Evolutionary conservation across 495 filamentous ascomycete species (phyloP).

Genomic region (Trichoderma parareesei): DNA sequence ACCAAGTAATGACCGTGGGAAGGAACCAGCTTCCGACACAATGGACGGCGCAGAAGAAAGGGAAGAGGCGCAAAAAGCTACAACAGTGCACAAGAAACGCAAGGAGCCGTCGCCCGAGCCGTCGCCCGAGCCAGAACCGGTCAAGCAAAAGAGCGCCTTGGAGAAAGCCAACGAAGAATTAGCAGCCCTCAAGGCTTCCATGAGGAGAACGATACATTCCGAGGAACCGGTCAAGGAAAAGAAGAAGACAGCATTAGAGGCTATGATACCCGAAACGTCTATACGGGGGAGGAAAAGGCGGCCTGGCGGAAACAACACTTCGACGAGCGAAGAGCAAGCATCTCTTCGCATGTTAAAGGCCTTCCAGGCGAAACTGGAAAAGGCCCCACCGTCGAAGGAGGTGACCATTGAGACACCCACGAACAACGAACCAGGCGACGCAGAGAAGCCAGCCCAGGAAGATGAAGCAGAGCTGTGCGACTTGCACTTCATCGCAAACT

Average conservation of each 20-base stretch:
- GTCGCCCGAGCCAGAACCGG: constrained; percentile 40
- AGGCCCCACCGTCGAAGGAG: constrained; percentile 42
- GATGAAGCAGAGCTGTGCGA: constrained; percentile 72
- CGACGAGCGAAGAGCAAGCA: constrained; percentile 47
- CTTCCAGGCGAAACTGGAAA: constrained; percentile 71
- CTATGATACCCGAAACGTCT: constrained; percentile 75
- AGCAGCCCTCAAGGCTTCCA: constrained; percentile 79
- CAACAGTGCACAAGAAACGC: constrained; percentile 13
- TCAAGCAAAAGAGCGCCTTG: constrained; percentile 31
- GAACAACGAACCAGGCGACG: constrained; percentile 24
- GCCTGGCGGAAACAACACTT: constrained; percentile 35
- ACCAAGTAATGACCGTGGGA: constrained; percentile 16
- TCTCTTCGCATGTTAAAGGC: constrained; percentile 61
- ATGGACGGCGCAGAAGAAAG: neutral
- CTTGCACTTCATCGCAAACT: constrained; percentile 87
- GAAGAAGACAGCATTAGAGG: constrained; percentile 68
- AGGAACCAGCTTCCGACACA: constrained; percentile 14
- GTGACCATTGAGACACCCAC: constrained; percentile 19
- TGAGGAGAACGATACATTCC: constrained; percentile 66
- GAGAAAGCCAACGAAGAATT: constrained; percentile 88
- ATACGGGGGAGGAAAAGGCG: constrained; percentile 73
- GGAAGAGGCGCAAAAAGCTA: constrained; percentile 12
- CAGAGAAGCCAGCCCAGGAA: constrained; percentile 41
- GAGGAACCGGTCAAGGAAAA: constrained; percentile 44
- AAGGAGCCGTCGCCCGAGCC: constrained; percentile 18